Base-by-base conservation (phyloP, 148 eudicot species). In the Amaranthus palmeri region DNA sequence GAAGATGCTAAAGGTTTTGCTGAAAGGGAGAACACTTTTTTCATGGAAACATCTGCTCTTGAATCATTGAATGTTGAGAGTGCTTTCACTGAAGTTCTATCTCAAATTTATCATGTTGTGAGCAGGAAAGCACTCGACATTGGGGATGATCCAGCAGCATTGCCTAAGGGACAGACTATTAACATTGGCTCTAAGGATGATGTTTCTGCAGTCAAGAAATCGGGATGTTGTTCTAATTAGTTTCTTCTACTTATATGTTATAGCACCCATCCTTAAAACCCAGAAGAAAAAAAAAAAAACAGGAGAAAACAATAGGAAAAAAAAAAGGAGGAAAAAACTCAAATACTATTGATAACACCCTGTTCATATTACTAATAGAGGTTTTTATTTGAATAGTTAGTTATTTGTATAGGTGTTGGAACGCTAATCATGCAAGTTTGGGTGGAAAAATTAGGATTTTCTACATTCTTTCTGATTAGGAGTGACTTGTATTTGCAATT, bases 21-120 rank as follows among this genome's bases (percentile, higher is more conserved):
- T 0, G 90, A 85, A 51, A 77, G 78, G 46, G 92, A 92, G 77
- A 80, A 55, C 61, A 87, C 79, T 0, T 89, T 83, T 13, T 92
- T 92, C 85, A 89, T 92, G 95, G 97, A 92, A 70, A 92, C 97
- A 3, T 92, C 97, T 0, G 97, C 97, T 12, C 81, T 92, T 0
- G 97, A 92, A 69, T 74, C 95, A 1, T 55, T 92, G 65, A 89
- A 92, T 51, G 97, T 92, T 0, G 97, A 92, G 54, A 87, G 58
- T n/a, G 95, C 97, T 4, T 92, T 92, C 73, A 86, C 90, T 0
- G 96, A 92, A 69, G 96, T 92, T 68, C 76, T 92, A 10, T 78
- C 86, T 3, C 92, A 89, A 70, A 89, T 86, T 4, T 89, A 92
- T 51, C 90, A 79, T 14, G 97, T 87, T 3, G 88, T 89, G 41